Evolutionary conservation across 441 rosid genomes (phyloP).

Genomic region (Lepidium campestre): DNA sequence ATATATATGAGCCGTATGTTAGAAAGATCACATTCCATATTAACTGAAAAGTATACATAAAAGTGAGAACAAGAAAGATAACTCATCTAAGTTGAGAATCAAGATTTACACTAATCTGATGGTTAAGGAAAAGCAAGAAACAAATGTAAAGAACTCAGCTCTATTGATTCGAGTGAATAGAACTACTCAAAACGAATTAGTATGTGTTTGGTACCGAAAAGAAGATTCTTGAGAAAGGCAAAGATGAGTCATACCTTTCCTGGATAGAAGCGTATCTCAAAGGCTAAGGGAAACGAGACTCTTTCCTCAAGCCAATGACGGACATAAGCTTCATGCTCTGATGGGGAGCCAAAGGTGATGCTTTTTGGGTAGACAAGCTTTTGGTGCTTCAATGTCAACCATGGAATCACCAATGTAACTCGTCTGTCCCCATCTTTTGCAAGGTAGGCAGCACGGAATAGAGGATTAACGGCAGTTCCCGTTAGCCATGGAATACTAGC

Average conservation of each 20-base stretch:
- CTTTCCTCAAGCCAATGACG: constrained; percentile 82
- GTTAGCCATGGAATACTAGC: constrained; percentile 99
- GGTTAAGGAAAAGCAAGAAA: not conserved
- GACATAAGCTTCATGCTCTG: constrained; percentile 67
- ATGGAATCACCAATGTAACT: constrained; percentile 88
- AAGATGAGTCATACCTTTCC: constrained; percentile 52
- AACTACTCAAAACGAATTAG: not conserved
- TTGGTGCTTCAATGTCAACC: constrained; percentile 77
- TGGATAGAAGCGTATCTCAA: constrained; percentile 68
- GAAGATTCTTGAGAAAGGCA: not conserved
- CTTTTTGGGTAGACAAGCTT: constrained; percentile 60
- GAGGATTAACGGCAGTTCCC: constrained; percentile 94
- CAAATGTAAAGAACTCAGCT: not conserved
- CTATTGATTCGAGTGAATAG: not conserved
- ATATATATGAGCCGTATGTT: not conserved
- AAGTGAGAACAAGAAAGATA: not conserved
- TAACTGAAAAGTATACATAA: not conserved
- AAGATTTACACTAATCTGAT: not conserved
- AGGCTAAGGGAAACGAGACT: constrained; percentile 42
- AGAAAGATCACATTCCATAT: constrained; percentile 7
- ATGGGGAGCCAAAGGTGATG: constrained; percentile 57
- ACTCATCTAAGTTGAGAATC: not conserved
- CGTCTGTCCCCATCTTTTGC: constrained; percentile 59
- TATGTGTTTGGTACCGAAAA: not conserved
- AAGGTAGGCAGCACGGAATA: constrained; percentile 91